phyloP scores from a whole-genome alignment of 129 eudicot genomes.

The Mikania micrantha region DNA sequence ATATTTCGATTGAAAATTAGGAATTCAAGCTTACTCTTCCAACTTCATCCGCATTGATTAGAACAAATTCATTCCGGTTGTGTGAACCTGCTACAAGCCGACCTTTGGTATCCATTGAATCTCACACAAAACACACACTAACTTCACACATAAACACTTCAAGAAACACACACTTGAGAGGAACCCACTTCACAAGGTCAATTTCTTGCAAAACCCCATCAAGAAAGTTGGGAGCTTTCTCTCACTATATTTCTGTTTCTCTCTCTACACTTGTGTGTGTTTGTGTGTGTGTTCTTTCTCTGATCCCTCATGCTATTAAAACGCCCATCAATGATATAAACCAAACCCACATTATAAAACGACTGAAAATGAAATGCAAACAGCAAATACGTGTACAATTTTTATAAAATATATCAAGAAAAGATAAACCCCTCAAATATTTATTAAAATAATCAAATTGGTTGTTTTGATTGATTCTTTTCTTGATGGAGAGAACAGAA shows the following conservation, averaged over 20 bases:
- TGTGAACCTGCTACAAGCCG: constrained; percentile 96
- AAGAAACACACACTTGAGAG: constrained; percentile 11
- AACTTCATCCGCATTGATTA: constrained; percentile 99
- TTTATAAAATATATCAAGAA: neutral
- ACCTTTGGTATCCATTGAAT: constrained; percentile 82
- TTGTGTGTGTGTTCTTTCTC: neutral
- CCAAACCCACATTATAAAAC: constrained; percentile 45
- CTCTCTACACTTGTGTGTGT: constrained; percentile 16
- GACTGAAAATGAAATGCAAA: neutral
- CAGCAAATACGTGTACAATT: constrained; percentile 2
- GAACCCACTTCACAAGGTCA: constrained; percentile 13
- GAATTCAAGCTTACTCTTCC: constrained; percentile 63
- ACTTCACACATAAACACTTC: constrained; percentile 20
- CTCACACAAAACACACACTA: constrained; percentile 13
- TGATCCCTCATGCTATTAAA: constrained; percentile 9
- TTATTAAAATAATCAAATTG: constrained; percentile 32
- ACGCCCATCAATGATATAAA: constrained; percentile 31
- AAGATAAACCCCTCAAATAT: constrained; percentile 22
- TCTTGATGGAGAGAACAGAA: constrained; percentile 26
- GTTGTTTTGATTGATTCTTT: constrained; percentile 27
- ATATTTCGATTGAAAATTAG: neutral
- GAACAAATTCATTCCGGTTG: constrained; percentile 87
- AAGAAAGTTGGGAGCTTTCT: constrained; percentile 13
- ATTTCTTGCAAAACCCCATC: neutral
- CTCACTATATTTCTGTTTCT: neutral